Conservation (phyloP, 2,329 filamentous ascomycete genomes). For the Aureobasidium namibiae region DNA sequence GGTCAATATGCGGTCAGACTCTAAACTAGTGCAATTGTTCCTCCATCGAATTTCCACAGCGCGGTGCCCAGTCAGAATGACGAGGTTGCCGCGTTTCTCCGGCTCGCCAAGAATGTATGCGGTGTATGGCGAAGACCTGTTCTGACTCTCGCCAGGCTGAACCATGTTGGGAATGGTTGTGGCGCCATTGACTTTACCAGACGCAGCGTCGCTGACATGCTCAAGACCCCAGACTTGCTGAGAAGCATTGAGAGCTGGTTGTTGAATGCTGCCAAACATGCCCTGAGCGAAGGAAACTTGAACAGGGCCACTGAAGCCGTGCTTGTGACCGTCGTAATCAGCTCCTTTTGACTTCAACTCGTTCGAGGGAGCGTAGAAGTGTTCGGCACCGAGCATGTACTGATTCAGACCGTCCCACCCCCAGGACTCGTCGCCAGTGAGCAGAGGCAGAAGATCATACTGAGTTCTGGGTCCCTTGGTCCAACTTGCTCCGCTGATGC, state of each 20-base stretch:
- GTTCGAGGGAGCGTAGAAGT: slow-evolving; percentile 19
- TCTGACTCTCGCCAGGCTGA: slow-evolving; percentile 18
- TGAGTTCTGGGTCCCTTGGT: slow-evolving; percentile 23
- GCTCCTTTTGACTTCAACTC: slow-evolving; percentile 18
- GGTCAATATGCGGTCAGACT: not conserved
- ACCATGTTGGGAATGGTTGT: slow-evolving; percentile 23
- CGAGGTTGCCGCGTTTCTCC: slow-evolving; percentile 18
- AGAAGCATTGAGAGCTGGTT: slow-evolving; percentile 19
- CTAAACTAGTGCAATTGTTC: not conserved
- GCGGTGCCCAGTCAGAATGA: slow-evolving; percentile 22
- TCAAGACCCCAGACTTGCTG: slow-evolving; percentile 17
- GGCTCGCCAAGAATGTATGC: slow-evolving; percentile 20
- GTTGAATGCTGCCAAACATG: slow-evolving; percentile 21
- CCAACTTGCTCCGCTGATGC: slow-evolving; percentile 22
- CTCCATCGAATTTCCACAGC: slow-evolving; percentile 20
- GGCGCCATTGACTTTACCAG: slow-evolving; percentile 18
- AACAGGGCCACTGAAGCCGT: slow-evolving; percentile 18
- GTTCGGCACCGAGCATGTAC: slow-evolving; percentile 21
- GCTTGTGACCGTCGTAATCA: slow-evolving; percentile 13
- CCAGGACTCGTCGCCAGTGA: slow-evolving; percentile 23
- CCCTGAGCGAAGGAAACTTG: slow-evolving; percentile 20
- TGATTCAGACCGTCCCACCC: slow-evolving; percentile 20
- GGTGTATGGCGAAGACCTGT: slow-evolving; percentile 22
- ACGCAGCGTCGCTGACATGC: slow-evolving; percentile 18
- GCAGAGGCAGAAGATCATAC: slow-evolving; percentile 22